These are phyloP conservation scores for Truncatella angustata DNA, from an alignment of 2,329 filamentous ascomycete genomes.

Conservation along the genomic window DNA sequence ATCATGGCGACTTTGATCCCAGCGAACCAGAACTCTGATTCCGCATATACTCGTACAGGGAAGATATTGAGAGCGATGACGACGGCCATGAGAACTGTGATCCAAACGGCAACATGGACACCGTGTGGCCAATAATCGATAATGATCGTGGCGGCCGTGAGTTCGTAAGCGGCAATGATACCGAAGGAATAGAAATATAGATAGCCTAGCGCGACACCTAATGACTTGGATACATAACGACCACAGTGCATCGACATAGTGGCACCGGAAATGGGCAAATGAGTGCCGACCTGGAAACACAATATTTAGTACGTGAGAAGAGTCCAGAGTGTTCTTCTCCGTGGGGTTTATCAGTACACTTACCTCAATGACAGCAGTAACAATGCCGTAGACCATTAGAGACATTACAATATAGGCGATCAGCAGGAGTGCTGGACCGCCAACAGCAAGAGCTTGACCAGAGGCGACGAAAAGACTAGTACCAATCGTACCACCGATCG, in stretches of 20 bases:
- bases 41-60: conserved; percentile 44
- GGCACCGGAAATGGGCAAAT: conserved; percentile 14
- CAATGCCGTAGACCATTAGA: conserved; percentile 52
- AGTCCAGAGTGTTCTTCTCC: no score
- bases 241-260: conserved; percentile 20
- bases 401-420: conserved; percentile 46
- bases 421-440: conserved; percentile 34
- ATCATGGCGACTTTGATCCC: conserved; percentile 49
- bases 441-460: conserved; percentile 15
- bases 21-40: conserved; percentile 50
- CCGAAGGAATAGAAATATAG: conserved; percentile 43
- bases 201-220: conserved; percentile 37
- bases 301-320: no score
- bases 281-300: no score
- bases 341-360: no score
- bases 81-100: conserved; percentile 38
- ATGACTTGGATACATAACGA: conserved; percentile 20
- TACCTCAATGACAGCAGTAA: conserved; percentile 35
- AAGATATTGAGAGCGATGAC: conserved; percentile 38
- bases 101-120: conserved; percentile 35
- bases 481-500: conserved; percentile 21
- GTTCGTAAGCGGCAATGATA: conserved; percentile 41
- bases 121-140: conserved; percentile 35
- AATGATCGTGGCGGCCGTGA: conserved; percentile 42
- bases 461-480: conserved; percentile 44